Base-by-base conservation (phyloP, 495 filamentous ascomycete genomes). In the Aeminium ludgeri region DNA sequence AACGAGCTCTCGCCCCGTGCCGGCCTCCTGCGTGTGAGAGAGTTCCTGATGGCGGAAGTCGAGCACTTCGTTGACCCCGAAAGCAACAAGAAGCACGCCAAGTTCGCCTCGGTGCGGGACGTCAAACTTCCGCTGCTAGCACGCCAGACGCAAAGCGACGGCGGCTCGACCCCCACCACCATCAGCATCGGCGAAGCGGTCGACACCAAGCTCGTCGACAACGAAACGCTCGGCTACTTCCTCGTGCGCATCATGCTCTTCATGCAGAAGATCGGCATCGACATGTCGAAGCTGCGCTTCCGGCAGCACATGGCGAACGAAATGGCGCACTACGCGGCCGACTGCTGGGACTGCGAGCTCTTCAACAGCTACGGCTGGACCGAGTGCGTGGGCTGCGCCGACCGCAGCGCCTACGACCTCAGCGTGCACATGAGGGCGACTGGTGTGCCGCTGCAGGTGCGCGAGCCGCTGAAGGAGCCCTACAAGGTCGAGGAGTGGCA, bases 181-280 rank as follows among this genome's bases (percentile, higher is more conserved):
- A 67, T 75, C 57, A 64, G 71, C 15, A 76, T 86, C 44, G 78
- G 79, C 44, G 63, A 82, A 54, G 81, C 81, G 20, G 80, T 87
- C 20, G 63, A 72, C 56, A 64, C 62, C 16, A 66, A 70, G 7
- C 52, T 81, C 13, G 77, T 87, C 8, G 79, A 87, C 56, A 87
- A 84, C 59, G 81, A 87, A 63, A 85, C 80, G 1, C 67, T 87
- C n/a, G 82, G 81, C 34, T 87, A 87, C 64, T 87, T 87, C 65
- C 65, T 87, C 27, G 82, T 73, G 34, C 71, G 81, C 34, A 85
- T 86, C 44, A 74, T 78, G 42, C 63, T 71, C 16, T 87, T 86
- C 69, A 63, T 87, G 29, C 48, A 69, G 40, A 74, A 70, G 55
- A 61, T 87, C 31, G 82, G 82, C 48, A 61, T 79, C 10, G 78